A percentile compares a stretch with the other conserved stretches of the same genome.
These are phyloP conservation scores for Daldinia decipiens DNA, from an alignment of 495 filamentous ascomycete species.

Conservation along the genomic window DNA sequence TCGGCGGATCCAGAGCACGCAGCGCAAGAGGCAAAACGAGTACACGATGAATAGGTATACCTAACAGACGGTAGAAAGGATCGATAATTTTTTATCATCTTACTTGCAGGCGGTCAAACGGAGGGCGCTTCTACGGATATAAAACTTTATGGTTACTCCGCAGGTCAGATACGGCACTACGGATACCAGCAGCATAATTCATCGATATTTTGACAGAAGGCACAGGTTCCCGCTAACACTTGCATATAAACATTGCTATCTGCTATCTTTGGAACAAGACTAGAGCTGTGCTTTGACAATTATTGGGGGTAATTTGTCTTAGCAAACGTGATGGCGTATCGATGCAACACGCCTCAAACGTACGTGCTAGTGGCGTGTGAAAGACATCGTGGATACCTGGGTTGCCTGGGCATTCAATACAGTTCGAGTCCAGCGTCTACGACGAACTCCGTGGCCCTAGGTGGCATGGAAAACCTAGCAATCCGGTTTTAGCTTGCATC, in stretches of 20 bases:
- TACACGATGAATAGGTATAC: slow-evolving; percentile 1
- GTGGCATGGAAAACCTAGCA: slow-evolving; percentile 26
- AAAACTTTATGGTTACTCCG: slow-evolving; percentile 20
- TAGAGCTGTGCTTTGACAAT: slow-evolving; percentile 1
- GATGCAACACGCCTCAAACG: slow-evolving; percentile 22
- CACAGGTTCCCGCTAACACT: slow-evolving; percentile 13
- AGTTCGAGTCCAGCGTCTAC: slow-evolving; percentile 13
- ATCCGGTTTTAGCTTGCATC: slow-evolving; percentile 28
- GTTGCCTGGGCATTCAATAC: not conserved
- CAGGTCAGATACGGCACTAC: slow-evolving; percentile 25
- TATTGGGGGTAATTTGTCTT: slow-evolving; percentile 4
- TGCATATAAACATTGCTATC: not conserved
- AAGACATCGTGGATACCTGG: slow-evolving; percentile 14
- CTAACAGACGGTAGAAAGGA: slow-evolving; percentile 19
- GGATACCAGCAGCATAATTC: slow-evolving; percentile 29
- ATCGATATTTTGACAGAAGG: slow-evolving; percentile 9
- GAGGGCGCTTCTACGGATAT: slow-evolving; percentile 30
- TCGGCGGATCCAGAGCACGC: slow-evolving; percentile 32
- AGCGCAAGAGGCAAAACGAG: slow-evolving; percentile 8
- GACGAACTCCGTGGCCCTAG: slow-evolving; percentile 8
- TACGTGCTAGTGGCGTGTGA: slow-evolving; percentile 7
- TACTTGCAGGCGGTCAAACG: slow-evolving; percentile 24
- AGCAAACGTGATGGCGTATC: slow-evolving; percentile 19
- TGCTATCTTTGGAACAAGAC: slow-evolving; percentile 9
- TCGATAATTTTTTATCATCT: slow-evolving; percentile 4